Evolutionary conservation across 108 stramenopile genomes (phyloP).

Genomic region (Pseudonitzschia multiseries): DNA sequence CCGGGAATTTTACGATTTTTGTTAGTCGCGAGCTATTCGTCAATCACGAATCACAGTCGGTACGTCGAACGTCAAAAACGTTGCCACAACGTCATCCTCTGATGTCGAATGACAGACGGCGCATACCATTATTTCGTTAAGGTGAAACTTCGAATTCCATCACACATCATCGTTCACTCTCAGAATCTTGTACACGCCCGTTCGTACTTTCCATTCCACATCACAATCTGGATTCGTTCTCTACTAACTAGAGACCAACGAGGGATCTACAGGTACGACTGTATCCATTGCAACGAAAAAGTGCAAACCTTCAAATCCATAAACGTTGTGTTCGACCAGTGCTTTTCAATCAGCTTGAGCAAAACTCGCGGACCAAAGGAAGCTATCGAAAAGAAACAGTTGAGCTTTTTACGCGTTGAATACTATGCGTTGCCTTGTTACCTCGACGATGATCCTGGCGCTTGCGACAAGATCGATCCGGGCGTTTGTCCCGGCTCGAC

Average conservation of each 20-base stretch:
- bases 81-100: neutral
- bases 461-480: slow-evolving; percentile 11
- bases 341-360: neutral
- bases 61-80: neutral
- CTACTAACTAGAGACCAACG: too few species aligned
- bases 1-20: too few species aligned
- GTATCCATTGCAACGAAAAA: too few species aligned
- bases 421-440: slow-evolving; percentile 10
- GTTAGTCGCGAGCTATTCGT: neutral
- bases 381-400: neutral
- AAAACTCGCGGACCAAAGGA: neutral
- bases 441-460: slow-evolving; percentile 13
- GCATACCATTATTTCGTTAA: too few species aligned
- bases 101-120: neutral
- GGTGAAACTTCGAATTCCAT: slow-evolving; percentile 11
- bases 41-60: neutral
- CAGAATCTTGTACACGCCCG: neutral
- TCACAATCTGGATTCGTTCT: neutral
- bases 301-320: too few species aligned
- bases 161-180: slow-evolving; percentile 8
- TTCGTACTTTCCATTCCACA: neutral
- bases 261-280: too few species aligned
- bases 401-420: neutral
- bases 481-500: slow-evolving; percentile 3
- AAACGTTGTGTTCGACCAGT: neutral